Base-by-base conservation (phyloP, 305 asterid species). In the Plantago coronopus region DNA sequence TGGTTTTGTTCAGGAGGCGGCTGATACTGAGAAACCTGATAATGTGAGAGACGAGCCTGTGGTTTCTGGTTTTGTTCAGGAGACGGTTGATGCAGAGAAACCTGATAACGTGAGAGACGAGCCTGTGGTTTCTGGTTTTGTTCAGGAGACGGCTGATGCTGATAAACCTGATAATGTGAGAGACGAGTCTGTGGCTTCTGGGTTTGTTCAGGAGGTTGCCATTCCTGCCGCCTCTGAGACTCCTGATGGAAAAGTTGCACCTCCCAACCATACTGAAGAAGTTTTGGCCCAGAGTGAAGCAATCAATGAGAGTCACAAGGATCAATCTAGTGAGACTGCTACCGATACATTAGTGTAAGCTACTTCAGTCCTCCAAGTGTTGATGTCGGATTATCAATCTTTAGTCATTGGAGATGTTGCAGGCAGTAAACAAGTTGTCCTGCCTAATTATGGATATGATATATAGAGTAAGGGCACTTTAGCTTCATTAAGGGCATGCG, bases 231-330 rank as follows among this genome's bases (percentile, higher is more conserved):
- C 10, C 43, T 2, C 43, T 38, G 43, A 38, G 15, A 38, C 16
- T 22, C 17, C 14, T 51, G 29, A 72, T 72, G 66, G 57, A 57
- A 63, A 68, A 72, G 66, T 66, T 67, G 68, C 63, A 45, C 62
- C 76, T 68, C 57, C 46, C 51, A 11, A 29, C 44, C 31, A 66
- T 22, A 18, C 69, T 42, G 48, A 60, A 68, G 51, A 60, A 68
- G 51, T 42, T 43, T 48, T 20, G 53, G 57, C 65, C 57, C 43
- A 57, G 34, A 48, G 27, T 25, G 42, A 43, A 8, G 57, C 63
- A 47, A 23, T 66, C 65, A 31, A 48, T 57, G 65, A 63, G 64
- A 20, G 48, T 38, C 22, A 25, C 61, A 37, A 17, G 45, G 59
- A 48, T 11, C 43, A 38, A 10, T 38, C 43, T 38, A 38, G 43